Conservation (phyloP, 2,329 filamentous ascomycete species). For the Aspergillus oerlinghausenensis region DNA sequence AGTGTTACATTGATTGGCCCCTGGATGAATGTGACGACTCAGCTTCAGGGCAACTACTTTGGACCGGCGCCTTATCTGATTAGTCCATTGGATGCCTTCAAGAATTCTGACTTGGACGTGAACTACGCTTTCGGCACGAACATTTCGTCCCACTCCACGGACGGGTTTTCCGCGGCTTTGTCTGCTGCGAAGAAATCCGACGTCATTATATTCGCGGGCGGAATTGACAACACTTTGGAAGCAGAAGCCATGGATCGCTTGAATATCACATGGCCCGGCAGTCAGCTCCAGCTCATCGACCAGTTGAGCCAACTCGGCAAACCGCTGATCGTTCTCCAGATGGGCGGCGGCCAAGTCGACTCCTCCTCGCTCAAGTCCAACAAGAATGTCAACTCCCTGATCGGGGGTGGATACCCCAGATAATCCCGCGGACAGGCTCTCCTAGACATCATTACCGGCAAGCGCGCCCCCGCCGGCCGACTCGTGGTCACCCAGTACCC, state of each 20-base stretch:
- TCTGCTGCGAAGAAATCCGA: slow-evolving; percentile 33
- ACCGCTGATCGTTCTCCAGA: slow-evolving; percentile 39
- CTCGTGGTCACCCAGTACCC: slow-evolving; percentile 38
- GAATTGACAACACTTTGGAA: slow-evolving; percentile 41
- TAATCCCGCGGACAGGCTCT: slow-evolving; percentile 42
- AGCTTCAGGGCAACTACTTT: slow-evolving; percentile 58
- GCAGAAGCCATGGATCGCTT: slow-evolving; percentile 39
- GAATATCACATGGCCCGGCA: slow-evolving; percentile 40
- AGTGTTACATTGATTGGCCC: slow-evolving; percentile 54
- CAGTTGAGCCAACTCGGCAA: slow-evolving; percentile 35
- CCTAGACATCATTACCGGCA: slow-evolving; percentile 40
- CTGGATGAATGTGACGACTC: slow-evolving; percentile 54
- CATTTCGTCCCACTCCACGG: slow-evolving; percentile 25
- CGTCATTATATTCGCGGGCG: slow-evolving; percentile 38
- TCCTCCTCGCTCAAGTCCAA: slow-evolving; percentile 36
- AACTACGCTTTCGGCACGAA: slow-evolving; percentile 42
- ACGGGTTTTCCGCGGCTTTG: slow-evolving; percentile 30
- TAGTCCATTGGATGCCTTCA: slow-evolving; percentile 50
- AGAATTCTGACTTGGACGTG: slow-evolving; percentile 43
- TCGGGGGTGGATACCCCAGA: slow-evolving; percentile 45
- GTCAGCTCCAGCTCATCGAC: slow-evolving; percentile 38
- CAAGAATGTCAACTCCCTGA: slow-evolving; percentile 36
- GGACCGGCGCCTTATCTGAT: slow-evolving; percentile 54
- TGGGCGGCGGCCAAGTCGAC: slow-evolving; percentile 44
- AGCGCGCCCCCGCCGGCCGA: slow-evolving; percentile 39